Evolutionary conservation across 2,329 filamentous ascomycete genomes (phyloP).

Genomic region (Fusarium proliferatum): DNA sequence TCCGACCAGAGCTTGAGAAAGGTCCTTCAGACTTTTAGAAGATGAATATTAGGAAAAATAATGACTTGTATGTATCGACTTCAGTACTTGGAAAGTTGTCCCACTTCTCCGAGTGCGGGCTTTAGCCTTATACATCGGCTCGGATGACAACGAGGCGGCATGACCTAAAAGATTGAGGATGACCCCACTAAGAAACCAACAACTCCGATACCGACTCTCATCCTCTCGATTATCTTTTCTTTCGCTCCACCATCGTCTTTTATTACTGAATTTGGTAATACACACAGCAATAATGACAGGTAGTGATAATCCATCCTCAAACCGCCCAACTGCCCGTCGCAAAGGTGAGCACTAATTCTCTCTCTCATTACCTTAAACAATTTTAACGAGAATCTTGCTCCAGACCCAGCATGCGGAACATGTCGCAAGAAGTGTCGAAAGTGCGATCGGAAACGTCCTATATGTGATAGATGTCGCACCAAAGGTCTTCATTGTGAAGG

Average conservation of each 20-base stretch:
- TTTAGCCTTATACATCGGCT: background rate
- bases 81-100: background rate
- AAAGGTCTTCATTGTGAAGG: conserved; percentile 48
- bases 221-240: background rate
- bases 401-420: conserved; percentile 48
- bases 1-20: conserved; percentile 18
- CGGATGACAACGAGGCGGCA: background rate
- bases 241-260: background rate
- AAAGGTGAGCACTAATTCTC: conserved; percentile 16
- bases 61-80: background rate
- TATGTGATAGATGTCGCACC: conserved; percentile 44
- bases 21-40: conserved; percentile 7
- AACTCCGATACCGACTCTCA: background rate
- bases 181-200: background rate
- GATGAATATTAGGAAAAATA: accelerated
- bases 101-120: background rate
- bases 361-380: accelerated
- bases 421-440: conserved; percentile 50
- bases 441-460: conserved; percentile 45
- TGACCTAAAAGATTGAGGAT: background rate
- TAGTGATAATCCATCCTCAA: background rate
- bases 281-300: conserved; percentile 19
- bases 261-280: conserved; percentile 5
- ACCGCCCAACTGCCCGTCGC: conserved; percentile 32
- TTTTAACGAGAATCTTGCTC: background rate